Base-by-base conservation (phyloP, 805 yeast genomes). In the Candida hungchunana region DNA sequence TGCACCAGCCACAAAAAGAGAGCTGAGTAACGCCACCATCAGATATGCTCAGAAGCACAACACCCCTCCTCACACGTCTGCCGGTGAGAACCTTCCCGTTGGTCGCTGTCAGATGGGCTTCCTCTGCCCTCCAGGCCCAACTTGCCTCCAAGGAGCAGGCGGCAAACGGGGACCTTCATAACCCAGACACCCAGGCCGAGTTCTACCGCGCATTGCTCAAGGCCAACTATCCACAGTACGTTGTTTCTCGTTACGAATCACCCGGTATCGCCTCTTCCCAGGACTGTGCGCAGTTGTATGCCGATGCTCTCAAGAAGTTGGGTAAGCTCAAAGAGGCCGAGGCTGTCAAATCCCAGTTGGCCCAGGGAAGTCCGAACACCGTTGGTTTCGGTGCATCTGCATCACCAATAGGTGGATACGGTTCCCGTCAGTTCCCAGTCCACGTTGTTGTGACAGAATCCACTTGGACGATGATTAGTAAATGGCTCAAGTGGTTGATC, bases 381-480 rank as follows among this genome's bases (percentile, higher is more conserved):
- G 43, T 37, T 22, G 45, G 44, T 2, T 26, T 43, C 2, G 45
- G 43, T 11, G 42, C 52, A 17, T 13, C 26, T 14, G 29, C 33
- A 10, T 31, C 37, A 3, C 16, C 26, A 4, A 25, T 31, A n/a
- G 52, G 58, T 37, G 24, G 53, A 43, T 33, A 53, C 48, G 95
- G 95, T 1, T 63, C 86, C 2, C 73, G 81, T 38, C 62, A 73
- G 40, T 95, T 86, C 43, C 98, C 99, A 2, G 73, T 93, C 26
- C 96, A 90, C 60, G 98, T 93, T n/a, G 73, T 90, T 13, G 84
- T 93, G 14, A 77, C 93, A 15, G 98, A 90, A 56, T 77, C 94
- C 18, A 77, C 85, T 5, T 69, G 83, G 61, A 76, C 88, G 7
- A 70, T 88, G 28, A 60, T 87, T 27, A 77, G 94, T 36, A 82